Evolutionary conservation across 202 grass and related monocot species (phyloP).

Genomic region (Cymbopogon flexuosus): DNA sequence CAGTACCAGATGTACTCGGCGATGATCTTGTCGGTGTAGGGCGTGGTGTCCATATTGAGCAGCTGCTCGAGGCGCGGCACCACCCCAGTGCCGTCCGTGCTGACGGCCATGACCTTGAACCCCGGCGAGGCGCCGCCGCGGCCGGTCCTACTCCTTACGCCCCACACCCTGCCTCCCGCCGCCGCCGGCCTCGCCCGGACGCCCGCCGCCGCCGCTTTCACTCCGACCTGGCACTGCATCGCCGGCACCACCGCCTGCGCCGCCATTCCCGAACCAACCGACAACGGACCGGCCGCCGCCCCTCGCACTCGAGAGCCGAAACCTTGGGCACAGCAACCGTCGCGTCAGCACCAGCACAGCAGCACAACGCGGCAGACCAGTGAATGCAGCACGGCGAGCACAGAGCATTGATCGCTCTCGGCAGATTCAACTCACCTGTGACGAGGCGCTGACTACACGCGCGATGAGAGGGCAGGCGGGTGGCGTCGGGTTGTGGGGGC

Average conservation of each 20-base stretch:
- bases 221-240: conserved; percentile 73
- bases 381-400: too few relatives aligned
- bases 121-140: conserved; percentile 38
- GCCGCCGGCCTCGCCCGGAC: conserved; percentile 30
- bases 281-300: background rate
- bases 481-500: background rate
- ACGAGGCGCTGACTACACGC: background rate
- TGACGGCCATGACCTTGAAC: conserved; percentile 79
- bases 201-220: conserved; percentile 32
- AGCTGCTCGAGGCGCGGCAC: conserved; percentile 78
- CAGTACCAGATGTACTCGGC: conserved; percentile 84
- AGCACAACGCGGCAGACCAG: background rate
- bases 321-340: background rate
- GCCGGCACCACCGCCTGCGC: conserved; percentile 77
- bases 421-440: background rate
- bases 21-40: conserved; percentile 67
- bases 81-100: conserved; percentile 47
- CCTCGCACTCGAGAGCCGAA: background rate
- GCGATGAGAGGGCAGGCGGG: background rate
- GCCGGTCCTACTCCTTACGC: conserved; percentile 41
- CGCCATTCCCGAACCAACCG: conserved; percentile 42
- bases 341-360: background rate
- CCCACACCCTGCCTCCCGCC: conserved; percentile 49
- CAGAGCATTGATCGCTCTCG: background rate
- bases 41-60: conserved; percentile 86